phyloP scores from a whole-genome alignment of 441 rosid genomes.

The Corymbia citriodora region DNA sequence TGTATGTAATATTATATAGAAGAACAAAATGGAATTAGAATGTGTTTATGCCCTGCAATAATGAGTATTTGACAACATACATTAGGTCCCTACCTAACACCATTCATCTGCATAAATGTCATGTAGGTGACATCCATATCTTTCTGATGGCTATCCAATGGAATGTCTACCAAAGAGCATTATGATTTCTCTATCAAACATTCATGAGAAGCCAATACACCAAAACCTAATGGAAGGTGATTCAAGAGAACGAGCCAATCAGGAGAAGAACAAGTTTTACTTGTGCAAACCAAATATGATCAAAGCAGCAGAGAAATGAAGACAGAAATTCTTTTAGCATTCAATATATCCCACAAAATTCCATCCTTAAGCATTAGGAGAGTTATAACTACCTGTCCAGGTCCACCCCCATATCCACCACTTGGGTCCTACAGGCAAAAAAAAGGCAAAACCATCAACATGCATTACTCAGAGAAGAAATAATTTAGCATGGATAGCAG shows the following conservation, averaged over 20 bases:
- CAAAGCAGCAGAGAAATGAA: background rate
- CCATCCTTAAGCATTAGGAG: background rate
- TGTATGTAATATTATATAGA: background rate
- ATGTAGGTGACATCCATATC: background rate
- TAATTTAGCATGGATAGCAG: background rate
- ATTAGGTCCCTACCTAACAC: background rate
- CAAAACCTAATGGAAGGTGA: background rate
- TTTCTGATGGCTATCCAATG: background rate
- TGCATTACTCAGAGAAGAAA: background rate
- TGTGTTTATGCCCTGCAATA: background rate
- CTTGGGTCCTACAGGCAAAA: slow-evolving; percentile 44
- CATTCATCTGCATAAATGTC: background rate
- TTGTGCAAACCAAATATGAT: background rate
- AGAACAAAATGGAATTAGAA: background rate
- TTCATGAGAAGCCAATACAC: background rate
- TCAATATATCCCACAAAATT: background rate
- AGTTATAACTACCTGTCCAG: slow-evolving; percentile 76
- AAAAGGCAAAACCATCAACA: background rate
- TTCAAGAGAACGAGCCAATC: background rate
- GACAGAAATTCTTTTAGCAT: background rate
- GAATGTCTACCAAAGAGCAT: background rate
- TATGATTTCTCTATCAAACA: background rate
- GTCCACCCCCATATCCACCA: slow-evolving; percentile 97
- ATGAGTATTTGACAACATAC: background rate
- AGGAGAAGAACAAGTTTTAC: background rate